Conservation (phyloP, 2,329 filamentous ascomycete species). For the Ophiostoma ulmi region DNA sequence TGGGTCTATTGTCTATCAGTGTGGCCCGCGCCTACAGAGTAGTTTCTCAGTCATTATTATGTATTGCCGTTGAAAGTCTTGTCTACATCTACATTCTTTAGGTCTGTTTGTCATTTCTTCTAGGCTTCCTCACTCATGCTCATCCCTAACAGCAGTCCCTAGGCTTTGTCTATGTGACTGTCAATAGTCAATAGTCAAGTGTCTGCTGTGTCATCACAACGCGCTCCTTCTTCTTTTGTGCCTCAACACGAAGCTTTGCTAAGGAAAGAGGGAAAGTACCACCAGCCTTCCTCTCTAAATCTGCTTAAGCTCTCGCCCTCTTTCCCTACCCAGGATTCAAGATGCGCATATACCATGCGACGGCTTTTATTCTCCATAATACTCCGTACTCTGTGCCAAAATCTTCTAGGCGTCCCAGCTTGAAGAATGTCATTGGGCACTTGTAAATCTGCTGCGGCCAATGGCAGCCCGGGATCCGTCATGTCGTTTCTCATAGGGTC, state of each 20-base stretch:
- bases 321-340: background rate
- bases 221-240: background rate
- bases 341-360: background rate
- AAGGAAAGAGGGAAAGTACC: background rate
- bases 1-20: background rate
- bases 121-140: no score
- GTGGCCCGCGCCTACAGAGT: background rate
- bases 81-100: no score
- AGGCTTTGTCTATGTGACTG: no score
- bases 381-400: background rate
- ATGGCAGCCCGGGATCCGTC: conserved; percentile 32
- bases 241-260: background rate
- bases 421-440: conserved; percentile 23
- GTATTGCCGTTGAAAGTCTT: background rate
- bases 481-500: conserved; percentile 36
- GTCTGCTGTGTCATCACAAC: background rate
- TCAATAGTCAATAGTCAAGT: background rate
- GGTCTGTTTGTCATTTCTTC: no score
- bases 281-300: background rate
- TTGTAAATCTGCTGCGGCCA: conserved; percentile 31
- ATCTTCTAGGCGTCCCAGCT: conserved; percentile 11
- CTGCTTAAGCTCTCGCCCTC: background rate
- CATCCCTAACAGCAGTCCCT: no score
- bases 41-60: no score
- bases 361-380: conserved; percentile 2